Evolutionary conservation across 192 early-diverging fungal genomes (phyloP), one percentile per base, ranked within the genome.

Genomic region (Mortierella alpina): DNA sequence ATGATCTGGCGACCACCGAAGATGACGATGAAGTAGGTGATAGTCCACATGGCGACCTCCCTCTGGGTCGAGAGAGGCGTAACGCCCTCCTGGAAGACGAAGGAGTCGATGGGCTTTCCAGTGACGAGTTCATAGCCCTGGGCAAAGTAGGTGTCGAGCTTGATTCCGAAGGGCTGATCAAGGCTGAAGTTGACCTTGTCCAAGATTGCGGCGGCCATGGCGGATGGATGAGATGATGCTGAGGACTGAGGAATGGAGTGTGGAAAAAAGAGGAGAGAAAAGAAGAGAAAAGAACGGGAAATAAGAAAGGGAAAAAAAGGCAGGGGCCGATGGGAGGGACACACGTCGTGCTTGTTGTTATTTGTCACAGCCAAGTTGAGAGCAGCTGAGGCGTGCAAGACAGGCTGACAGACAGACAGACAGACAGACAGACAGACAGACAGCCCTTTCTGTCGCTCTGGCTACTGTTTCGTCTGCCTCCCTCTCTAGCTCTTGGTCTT

Each of bases 1-100:
- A 95, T 93, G 68, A 93, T 62, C 73, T 80, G 81, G 62, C 91
- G 92, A 48, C 91, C 91, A 59, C 94, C 93, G 84, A 94, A 93
- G 87, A 95, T 92, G 66, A 92, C 77, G n/a, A 89, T 84, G 41
- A 94, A 86, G 77, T 95, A 95, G 62, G 87, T 87, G 55, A 88
- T 62, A 47, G 85, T 86, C 41, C 76, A 82, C 65, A 87, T 71
- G 59, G 62, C 46, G n/a, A 91, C 89, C 81, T 80, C 64, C 18
- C 46, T 49, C 12, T 49, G 48, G 22, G 89, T 87, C 17, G 89
- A 88, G 31, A 90, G 62, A 58, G 86, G 86, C 5, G 89, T 88
- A n/a, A 85, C 84, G 9, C 84, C 83, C 18, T 68, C 72, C 46
- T 66, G 58, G 73, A 87, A 90, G 39, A n/a, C 63, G 68, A 87